Evolutionary conservation across 495 filamentous ascomycete species (phyloP).

Genomic region (Xylaria nigripes): DNA sequence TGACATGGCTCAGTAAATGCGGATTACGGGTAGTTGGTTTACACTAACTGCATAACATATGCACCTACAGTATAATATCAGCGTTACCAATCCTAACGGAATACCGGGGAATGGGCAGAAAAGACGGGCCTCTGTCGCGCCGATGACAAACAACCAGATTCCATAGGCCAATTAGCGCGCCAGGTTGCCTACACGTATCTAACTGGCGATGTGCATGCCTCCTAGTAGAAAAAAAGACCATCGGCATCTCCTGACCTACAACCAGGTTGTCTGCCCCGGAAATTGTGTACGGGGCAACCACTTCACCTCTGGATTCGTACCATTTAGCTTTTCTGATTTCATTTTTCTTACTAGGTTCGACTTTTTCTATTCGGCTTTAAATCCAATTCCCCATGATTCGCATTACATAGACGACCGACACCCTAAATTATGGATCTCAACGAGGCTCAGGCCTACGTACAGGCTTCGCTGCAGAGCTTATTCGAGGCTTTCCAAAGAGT

Average conservation of each 20-base stretch:
- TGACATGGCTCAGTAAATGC: no score
- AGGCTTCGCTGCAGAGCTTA: constrained; percentile 56
- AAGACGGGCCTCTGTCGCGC: background rate
- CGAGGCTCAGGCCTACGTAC: constrained; percentile 65
- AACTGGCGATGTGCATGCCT: background rate
- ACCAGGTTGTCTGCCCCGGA: background rate
- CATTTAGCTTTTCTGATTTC: background rate
- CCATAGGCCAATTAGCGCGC: background rate
- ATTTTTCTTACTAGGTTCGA: background rate
- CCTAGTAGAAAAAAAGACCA: background rate
- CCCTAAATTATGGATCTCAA: constrained; percentile 63
- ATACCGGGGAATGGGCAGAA: no score
- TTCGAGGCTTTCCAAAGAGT: constrained; percentile 73
- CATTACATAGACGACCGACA: background rate
- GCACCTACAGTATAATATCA: no score
- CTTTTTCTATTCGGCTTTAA: background rate
- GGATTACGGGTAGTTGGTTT: no score
- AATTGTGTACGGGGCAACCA: background rate
- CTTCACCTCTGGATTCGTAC: background rate
- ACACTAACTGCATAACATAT: no score
- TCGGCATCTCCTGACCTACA: background rate
- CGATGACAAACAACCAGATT: background rate
- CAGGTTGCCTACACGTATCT: no score
- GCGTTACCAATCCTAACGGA: no score
- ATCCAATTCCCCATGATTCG: background rate